Base-by-base conservation (phyloP, 108 stramenopile species). In the Skeletonema marinoi region DNA sequence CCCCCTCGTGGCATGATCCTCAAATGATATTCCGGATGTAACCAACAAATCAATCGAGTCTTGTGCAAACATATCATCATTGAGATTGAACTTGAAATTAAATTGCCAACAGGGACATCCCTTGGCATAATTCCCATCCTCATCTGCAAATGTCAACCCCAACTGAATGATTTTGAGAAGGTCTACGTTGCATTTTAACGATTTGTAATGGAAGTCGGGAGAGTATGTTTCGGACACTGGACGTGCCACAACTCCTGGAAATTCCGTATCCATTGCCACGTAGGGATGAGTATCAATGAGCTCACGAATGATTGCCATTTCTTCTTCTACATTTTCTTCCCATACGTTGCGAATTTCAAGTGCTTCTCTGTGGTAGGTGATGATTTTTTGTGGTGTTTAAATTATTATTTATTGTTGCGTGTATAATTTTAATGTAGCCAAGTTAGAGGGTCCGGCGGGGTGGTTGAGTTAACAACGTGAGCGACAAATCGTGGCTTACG, bases 251-350 rank as follows among this genome's bases (percentile, higher is more conserved):
- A 99, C 97, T 35, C 99, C 99, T 0, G 98, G 98, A 73, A 98
- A 98, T 84, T 98, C 97, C 25, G 98, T 99, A 77, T 99, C 99
- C 99, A 99, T 99, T 10, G 98, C 98, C 3, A 99, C 95, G 82
- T 96, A 99, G 5, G 92, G 96, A 81, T 98, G 97, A 30, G 90
- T 90, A 73, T 96, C 95, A 39, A 99, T 92, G 32, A 99, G 82
- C 69, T 93, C 89, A 6, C 98, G 90, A 59, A 99, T 97, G 41
- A 80, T 74, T 12, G 88, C 93, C 97, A 99, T 98, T 88, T 94
- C 96, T 70, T 94, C 91, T 68, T 92, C 90, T 36, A 93, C 90
- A 78, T 96, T 96, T 82, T 93, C 92, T 21, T 93, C 93, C 96
- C 96, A 96, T 16, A 96, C 96, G 71, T 96, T 96, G 58, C 96